These are phyloP conservation scores for Agapanthus africanus DNA, from an alignment of 106 monocot genomes.

Conservation along the genomic window DNA sequence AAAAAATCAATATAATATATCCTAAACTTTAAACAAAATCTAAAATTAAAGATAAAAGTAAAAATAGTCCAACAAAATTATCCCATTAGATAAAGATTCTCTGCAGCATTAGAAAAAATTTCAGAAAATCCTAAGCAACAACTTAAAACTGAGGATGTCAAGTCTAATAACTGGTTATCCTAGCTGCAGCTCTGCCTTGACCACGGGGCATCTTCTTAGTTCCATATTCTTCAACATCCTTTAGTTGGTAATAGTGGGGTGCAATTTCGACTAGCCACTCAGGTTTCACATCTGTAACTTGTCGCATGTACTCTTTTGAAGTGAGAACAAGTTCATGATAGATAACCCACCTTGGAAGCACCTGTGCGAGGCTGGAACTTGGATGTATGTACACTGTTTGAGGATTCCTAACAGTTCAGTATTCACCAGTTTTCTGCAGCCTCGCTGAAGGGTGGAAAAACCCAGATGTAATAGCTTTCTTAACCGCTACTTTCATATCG, in stretches of 20 bases:
- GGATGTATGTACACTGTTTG: slow-evolving; percentile 91
- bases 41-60: too few relatives aligned
- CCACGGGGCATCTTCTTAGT: slow-evolving; percentile 77
- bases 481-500: slow-evolving; percentile 69
- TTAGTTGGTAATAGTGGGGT: slow-evolving; percentile 31
- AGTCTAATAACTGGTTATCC: too few relatives aligned
- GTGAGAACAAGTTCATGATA: slow-evolving; percentile 95
- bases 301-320: slow-evolving; percentile 90
- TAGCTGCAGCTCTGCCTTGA: too few relatives aligned
- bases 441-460: slow-evolving; percentile 82
- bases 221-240: slow-evolving; percentile 55
- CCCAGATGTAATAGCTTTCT: slow-evolving; percentile 92
- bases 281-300: slow-evolving; percentile 31
- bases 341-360: slow-evolving; percentile 77
- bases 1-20: too few relatives aligned
- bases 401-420: slow-evolving; percentile 80
- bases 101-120: too few relatives aligned
- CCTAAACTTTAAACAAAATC: too few relatives aligned
- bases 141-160: too few relatives aligned
- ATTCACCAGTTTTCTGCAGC: slow-evolving; percentile 78
- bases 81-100: too few relatives aligned
- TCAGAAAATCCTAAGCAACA: too few relatives aligned
- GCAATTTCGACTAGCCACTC: slow-evolving; percentile 42
- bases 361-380: slow-evolving; percentile 63
- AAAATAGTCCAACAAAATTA: too few relatives aligned